phyloP scores from a whole-genome alignment of 352 stramenopile species.

The Phytophthora niederhauseri region DNA sequence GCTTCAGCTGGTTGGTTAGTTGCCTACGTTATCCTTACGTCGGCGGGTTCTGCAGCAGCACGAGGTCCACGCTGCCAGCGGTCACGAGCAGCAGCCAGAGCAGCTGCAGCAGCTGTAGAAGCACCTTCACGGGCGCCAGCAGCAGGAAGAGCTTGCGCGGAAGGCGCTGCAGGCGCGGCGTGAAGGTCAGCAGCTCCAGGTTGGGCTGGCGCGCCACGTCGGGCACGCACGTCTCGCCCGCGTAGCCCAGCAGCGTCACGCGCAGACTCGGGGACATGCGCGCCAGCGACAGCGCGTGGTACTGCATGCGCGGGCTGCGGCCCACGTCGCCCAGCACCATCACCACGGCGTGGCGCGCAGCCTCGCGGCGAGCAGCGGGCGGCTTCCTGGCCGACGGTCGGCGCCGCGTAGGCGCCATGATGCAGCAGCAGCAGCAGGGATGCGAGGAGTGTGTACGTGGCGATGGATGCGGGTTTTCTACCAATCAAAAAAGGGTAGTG shows the following conservation, averaged over 20 bases:
- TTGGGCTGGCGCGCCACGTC: slow-evolving; percentile 65
- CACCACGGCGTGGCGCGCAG: slow-evolving; percentile 79
- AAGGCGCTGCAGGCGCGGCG: slow-evolving; percentile 63
- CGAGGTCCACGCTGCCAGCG: slow-evolving; percentile 81
- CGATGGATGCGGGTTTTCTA: slow-evolving; percentile 13
- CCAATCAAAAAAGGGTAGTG: slow-evolving; percentile 17
- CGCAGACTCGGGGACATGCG: slow-evolving; percentile 57
- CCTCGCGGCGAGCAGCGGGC: slow-evolving; percentile 5
- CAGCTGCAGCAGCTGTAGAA: slow-evolving; percentile 69
- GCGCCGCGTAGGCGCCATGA: slow-evolving; percentile 19
- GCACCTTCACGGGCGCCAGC: slow-evolving; percentile 73
- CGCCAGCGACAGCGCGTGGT: slow-evolving; percentile 97
- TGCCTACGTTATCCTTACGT: slow-evolving; percentile 46
- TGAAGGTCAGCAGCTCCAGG: slow-evolving; percentile 81
- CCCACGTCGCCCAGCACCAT: slow-evolving; percentile 96
- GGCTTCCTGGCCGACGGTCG: slow-evolving; percentile 28
- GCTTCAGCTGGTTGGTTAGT: not conserved
- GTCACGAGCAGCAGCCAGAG: slow-evolving; percentile 40
- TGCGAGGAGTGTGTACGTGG: slow-evolving; percentile 7
- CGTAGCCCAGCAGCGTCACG: slow-evolving; percentile 95
- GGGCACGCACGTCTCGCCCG: slow-evolving; percentile 89
- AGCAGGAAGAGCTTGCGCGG: slow-evolving; percentile 47
- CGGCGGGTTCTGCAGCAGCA: slow-evolving; percentile 99
- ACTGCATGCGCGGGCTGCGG: slow-evolving; percentile 99
- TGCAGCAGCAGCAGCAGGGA: too few relatives aligned